phyloP scores from a whole-genome alignment of 345 rosid genomes.

The Microcos paniculata region DNA sequence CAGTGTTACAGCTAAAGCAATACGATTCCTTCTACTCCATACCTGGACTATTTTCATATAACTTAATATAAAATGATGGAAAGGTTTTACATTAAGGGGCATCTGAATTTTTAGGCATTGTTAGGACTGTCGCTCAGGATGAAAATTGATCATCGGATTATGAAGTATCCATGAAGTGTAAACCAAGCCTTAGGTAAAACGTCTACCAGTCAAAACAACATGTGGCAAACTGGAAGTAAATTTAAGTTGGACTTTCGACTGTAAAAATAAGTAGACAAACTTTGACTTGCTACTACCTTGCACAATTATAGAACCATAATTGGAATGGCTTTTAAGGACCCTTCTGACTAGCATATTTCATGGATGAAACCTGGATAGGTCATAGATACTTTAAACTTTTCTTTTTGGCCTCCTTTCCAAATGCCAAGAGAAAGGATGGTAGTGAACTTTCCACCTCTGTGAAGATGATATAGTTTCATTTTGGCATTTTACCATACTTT shows the following conservation, averaged over 20 bases:
- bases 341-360: not conserved
- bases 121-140: conserved; percentile 5
- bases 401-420: too few relatives aligned
- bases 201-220: not conserved
- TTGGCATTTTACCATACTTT: not conserved
- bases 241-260: not conserved
- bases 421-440: not conserved
- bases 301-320: not conserved
- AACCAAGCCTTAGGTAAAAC: not conserved
- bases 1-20: not conserved
- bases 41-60: not conserved
- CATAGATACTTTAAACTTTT: not conserved
- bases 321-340: not conserved
- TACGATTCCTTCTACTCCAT: not conserved
- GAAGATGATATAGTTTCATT: not conserved
- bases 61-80: not conserved
- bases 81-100: not conserved
- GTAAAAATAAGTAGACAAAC: not conserved
- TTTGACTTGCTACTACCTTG: not conserved
- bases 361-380: not conserved
- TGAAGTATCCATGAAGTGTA: not conserved
- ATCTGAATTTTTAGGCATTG: not conserved
- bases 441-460: not conserved
- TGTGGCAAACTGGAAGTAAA: not conserved
- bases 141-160: not conserved